Percentiles rank a stretch among this genome's conserved stretches.
Evolutionary conservation across 768 basidiomycete species (phyloP).

Genomic region (Podaxis carcinomalis): DNA sequence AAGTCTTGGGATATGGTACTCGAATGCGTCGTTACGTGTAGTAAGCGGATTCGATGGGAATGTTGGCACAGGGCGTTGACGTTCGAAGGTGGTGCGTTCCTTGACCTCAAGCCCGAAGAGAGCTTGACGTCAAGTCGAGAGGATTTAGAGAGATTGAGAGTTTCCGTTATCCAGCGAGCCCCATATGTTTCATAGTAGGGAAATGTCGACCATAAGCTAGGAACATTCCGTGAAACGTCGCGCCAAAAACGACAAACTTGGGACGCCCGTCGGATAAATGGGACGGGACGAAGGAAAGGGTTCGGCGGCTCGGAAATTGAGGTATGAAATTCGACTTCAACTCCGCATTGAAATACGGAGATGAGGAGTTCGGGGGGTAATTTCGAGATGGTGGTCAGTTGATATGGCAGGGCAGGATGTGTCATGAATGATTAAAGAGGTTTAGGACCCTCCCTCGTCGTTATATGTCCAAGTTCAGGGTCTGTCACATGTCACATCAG

Average conservation of each 20-base stretch:
- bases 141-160: background rate
- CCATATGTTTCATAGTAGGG: background rate
- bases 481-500: background rate
- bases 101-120: background rate
- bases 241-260: constrained; percentile 6
- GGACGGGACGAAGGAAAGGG: background rate
- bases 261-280: constrained; percentile 1
- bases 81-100: background rate
- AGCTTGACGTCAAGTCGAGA: constrained; percentile 1
- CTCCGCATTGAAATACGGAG: background rate
- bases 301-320: background rate
- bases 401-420: background rate
- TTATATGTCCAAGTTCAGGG: background rate
- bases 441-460: background rate
- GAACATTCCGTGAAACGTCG: background rate
- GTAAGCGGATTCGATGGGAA: background rate
- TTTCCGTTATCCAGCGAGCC: background rate
- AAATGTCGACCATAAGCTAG: background rate
- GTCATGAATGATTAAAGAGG: background rate
- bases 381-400: background rate
- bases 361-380: constrained; percentile 2
- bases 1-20: background rate
- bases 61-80: background rate
- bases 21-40: background rate
- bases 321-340: background rate